Percentiles rank a stretch among this genome's conserved stretches.
phyloP scores from a whole-genome alignment of 1,284 basidiomycete genomes.

The Ganoderma meredithae region DNA sequence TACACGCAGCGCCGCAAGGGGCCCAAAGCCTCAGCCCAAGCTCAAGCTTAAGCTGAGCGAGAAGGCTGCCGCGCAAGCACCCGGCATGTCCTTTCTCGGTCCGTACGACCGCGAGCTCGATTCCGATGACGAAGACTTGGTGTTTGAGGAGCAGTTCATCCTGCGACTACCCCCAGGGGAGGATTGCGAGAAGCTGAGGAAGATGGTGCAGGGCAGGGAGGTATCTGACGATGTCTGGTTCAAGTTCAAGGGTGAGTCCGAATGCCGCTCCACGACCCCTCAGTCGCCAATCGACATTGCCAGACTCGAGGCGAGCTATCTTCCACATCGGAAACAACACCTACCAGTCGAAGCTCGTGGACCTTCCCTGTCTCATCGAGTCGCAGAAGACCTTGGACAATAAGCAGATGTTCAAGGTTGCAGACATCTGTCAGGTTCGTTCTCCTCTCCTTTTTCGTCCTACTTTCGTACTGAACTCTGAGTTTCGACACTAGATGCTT shows the following conservation, averaged over 20 bases:
- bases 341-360: slow-evolving; percentile 94
- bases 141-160: slow-evolving; percentile 98
- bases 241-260: slow-evolving; percentile 89
- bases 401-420: slow-evolving; percentile 98
- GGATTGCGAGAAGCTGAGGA: slow-evolving; percentile 79
- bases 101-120: slow-evolving; percentile 95
- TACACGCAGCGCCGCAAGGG: slow-evolving; percentile 46
- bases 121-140: slow-evolving; percentile 92
- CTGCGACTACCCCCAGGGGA: slow-evolving; percentile 89
- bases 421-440: slow-evolving; percentile 93
- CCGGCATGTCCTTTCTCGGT: slow-evolving; percentile 84
- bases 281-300: neutral
- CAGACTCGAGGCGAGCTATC: slow-evolving; percentile 91
- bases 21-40: slow-evolving; percentile 68
- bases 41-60: slow-evolving; percentile 86
- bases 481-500: slow-evolving; percentile 69
- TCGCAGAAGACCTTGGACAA: slow-evolving; percentile 97
- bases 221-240: slow-evolving; percentile 92
- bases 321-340: slow-evolving; percentile 87
- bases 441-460: slow-evolving; percentile 17
- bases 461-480: slow-evolving; percentile 10
- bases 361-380: slow-evolving; percentile 94
- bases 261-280: neutral
- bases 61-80: slow-evolving; percentile 77
- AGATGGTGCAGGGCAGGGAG: slow-evolving; percentile 84